Evolutionary conservation across 495 filamentous ascomycete genomes (phyloP), one percentile per base, ranked within the genome.

Genomic region (Aspergillus cavernicola): DNA sequence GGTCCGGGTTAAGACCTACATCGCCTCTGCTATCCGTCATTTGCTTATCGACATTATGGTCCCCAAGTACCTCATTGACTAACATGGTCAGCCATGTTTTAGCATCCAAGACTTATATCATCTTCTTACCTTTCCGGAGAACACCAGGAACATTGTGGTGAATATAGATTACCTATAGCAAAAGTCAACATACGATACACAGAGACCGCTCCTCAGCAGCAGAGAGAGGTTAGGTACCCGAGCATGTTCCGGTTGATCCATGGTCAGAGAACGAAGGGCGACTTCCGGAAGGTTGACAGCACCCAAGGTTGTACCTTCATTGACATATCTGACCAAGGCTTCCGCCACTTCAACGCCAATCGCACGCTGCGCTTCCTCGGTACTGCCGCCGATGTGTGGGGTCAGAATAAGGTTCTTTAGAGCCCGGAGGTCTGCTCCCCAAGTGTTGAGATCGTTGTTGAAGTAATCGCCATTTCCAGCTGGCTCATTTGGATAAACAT

Each of bases 21-120:
- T 97, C 92, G 58, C 90, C 93, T 75, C 87, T 85, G 72, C 85
- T 93, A 66, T 97, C 95, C 26, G 89, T 92, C 74, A 91, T 97
- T 68, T 99, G 95, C 76, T 96, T 97, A 66, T 96, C 93, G 55
- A 99, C 90, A 65, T 99, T 99, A 72, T 99, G 92, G 50, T 93
- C 85, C 13, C 84, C 89, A 53, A 97, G 82, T 50, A 97, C 88
- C 60, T 90, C 86, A 73, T 97, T 99, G 41, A 98, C 90, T 87
- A 22, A 52, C 15, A 45, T 8, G 58, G 52, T 48, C 10, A 56
- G 45, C 28, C 8, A 12, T 40, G n/a, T 10, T 24, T 1, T 15
- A 20, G 16, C n/a, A 39, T 2, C 15, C 8, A 10, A 23, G 20
- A 11, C 11, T 38, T 18, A 38, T 38, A 6, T 7, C 45, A 44